Percentiles rank a stretch among this genome's conserved stretches.
phyloP scores from a whole-genome alignment of 768 basidiomycete species.

The Symmetrospora coprosmae region DNA sequence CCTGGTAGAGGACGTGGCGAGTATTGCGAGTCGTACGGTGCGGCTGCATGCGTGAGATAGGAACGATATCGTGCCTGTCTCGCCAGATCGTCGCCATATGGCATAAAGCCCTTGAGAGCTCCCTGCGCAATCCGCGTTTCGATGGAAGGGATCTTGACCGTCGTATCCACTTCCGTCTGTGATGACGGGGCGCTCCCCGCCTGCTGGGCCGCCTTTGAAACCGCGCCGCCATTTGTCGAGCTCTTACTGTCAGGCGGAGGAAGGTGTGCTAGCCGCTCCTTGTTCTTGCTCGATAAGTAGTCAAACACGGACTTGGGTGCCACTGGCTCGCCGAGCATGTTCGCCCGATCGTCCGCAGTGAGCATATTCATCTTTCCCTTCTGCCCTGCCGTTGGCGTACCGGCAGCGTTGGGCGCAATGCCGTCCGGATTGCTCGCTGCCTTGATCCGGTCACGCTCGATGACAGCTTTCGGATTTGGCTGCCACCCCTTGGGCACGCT shows the following conservation, averaged over 20 bases:
- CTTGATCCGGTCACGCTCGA: not conserved
- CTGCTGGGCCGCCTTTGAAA: not conserved
- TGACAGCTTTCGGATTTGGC: slow-evolving; percentile 50
- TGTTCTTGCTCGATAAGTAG: slow-evolving; percentile 80
- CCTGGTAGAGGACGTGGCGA: not conserved
- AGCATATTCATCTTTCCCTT: slow-evolving; percentile 29
- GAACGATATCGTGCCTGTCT: slow-evolving; percentile 76
- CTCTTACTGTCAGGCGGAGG: too few species aligned
- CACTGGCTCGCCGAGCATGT: slow-evolving; percentile 63
- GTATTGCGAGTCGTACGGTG: slow-evolving; percentile 35
- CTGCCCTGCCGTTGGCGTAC: not conserved
- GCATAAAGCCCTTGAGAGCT: slow-evolving; percentile 76
- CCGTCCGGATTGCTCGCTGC: slow-evolving; percentile 27
- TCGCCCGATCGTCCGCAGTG: slow-evolving; percentile 45
- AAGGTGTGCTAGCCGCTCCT: slow-evolving; percentile 53
- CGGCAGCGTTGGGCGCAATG: slow-evolving; percentile 48
- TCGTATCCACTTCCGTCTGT: slow-evolving; percentile 25
- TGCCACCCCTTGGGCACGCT: slow-evolving; percentile 71
- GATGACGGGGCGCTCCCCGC: slow-evolving; percentile 34
- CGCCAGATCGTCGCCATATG: slow-evolving; percentile 56
- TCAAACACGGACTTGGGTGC: slow-evolving; percentile 78
- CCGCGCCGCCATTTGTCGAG: not conserved
- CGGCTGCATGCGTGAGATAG: slow-evolving; percentile 62
- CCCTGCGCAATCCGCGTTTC: slow-evolving; percentile 72
- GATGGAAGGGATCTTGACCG: slow-evolving; percentile 46